Percentiles rank a stretch among this genome's conserved stretches.
Evolutionary conservation across 2,329 filamentous ascomycete species (phyloP).

Genomic region (Nemania diffusa): DNA sequence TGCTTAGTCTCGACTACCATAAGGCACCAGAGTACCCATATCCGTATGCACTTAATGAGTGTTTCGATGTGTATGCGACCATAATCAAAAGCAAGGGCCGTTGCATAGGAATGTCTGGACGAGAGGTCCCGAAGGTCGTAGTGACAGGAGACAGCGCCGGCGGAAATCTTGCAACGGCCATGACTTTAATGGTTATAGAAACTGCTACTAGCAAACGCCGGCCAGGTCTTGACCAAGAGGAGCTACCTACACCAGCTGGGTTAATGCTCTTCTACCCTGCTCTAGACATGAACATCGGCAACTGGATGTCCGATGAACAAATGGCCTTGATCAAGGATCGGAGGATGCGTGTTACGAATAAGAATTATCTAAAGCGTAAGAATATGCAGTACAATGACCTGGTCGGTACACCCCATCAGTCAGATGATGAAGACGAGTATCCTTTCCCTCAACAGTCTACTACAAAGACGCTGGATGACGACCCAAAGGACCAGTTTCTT

Average conservation of each 20-base stretch:
- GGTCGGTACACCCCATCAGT: slow-evolving; percentile 83
- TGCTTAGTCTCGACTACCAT: slow-evolving; percentile 90
- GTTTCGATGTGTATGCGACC: slow-evolving; percentile 84
- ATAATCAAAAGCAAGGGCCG: slow-evolving; percentile 77
- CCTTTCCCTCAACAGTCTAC: slow-evolving; percentile 47
- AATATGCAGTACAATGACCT: slow-evolving; percentile 88
- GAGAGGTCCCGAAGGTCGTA: slow-evolving; percentile 72
- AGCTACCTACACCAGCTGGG: slow-evolving; percentile 80
- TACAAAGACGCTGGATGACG: slow-evolving; percentile 35
- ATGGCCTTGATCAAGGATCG: slow-evolving; percentile 93
- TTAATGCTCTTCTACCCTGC: slow-evolving; percentile 89
- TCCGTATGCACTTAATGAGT: slow-evolving; percentile 86
- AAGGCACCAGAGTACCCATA: slow-evolving; percentile 89
- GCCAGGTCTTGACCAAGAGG: slow-evolving; percentile 64
- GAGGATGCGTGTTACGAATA: slow-evolving; percentile 79
- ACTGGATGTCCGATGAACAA: slow-evolving; percentile 99
- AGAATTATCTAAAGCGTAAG: slow-evolving; percentile 81
- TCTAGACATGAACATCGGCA: slow-evolving; percentile 96
- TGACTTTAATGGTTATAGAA: slow-evolving; percentile 90
- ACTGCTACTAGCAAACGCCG: slow-evolving; percentile 68
- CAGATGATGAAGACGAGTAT: slow-evolving; percentile 75
- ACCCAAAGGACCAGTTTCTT: slow-evolving; percentile 31
- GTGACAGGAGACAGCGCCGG: slow-evolving; percentile 85
- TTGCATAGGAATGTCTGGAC: slow-evolving; percentile 79
- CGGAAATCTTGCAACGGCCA: slow-evolving; percentile 81